Evolutionary conservation across 148 eudicot genomes (phyloP).

Genomic region (Hydrangea macrophylla): DNA sequence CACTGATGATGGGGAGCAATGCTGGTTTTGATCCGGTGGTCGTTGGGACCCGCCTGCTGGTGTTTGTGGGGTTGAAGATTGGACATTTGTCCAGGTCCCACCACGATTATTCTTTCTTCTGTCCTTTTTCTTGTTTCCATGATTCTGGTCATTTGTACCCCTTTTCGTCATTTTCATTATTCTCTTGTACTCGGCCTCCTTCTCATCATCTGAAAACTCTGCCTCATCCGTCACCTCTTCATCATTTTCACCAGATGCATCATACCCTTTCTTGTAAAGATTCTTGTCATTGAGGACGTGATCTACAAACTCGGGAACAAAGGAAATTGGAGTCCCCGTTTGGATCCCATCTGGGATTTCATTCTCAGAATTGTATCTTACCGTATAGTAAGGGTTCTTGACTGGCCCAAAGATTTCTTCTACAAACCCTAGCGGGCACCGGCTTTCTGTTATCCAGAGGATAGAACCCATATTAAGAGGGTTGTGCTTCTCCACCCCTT

Average conservation of each 20-base stretch:
- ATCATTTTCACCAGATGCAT: constrained; percentile 90
- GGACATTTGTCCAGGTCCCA: constrained; percentile 32
- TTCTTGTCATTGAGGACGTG: constrained; percentile 62
- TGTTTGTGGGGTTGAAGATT: constrained; percentile 22
- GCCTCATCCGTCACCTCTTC: constrained; percentile 67
- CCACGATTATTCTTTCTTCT: constrained; percentile 41
- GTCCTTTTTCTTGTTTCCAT: constrained; percentile 44
- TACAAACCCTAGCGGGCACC: constrained; percentile 72
- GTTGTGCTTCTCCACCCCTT: constrained; percentile 80
- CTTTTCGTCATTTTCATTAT: constrained; percentile 69
- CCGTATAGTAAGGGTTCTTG: constrained; percentile 74
- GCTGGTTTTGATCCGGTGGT: constrained; percentile 32
- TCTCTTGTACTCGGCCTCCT: constrained; percentile 79
- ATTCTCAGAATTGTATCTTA: constrained; percentile 77
- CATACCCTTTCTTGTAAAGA: constrained; percentile 89
- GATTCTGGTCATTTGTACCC: constrained; percentile 41
- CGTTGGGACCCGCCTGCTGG: constrained; percentile 11
- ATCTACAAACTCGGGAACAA: constrained; percentile 70
- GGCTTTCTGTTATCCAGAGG: constrained; percentile 75
- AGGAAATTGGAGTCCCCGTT: constrained; percentile 63
- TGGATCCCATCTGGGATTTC: constrained; percentile 74
- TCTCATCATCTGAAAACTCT: constrained; percentile 93
- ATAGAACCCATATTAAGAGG: constrained; percentile 89
- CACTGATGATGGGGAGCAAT: constrained; percentile 21
- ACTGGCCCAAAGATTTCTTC: constrained; percentile 99